Evolutionary conservation across 768 basidiomycete species (phyloP), one percentile per base, ranked within the genome.

Genomic region (Dacryopinax primogenitus): DNA sequence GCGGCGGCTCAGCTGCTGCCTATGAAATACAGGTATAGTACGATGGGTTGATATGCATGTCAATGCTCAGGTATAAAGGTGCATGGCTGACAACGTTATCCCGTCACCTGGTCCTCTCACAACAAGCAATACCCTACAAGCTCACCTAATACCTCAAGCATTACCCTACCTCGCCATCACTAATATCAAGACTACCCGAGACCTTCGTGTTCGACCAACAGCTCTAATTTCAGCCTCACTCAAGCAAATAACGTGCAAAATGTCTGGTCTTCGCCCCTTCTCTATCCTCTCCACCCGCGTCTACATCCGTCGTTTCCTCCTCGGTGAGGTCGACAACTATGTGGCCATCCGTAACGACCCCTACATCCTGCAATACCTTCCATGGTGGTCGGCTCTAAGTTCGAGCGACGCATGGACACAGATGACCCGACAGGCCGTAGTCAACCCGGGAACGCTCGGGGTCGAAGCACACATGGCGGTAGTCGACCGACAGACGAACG

Each of bases 211-310:
- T 4, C 11, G 3, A 58, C 4, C 51, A 58, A 7, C 26, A 26
- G 26, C 13, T 15, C 13, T 58, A 58, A 32, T 30, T 30, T 30
- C 26, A 13, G 4, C 13, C 3, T 28, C 51, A 13, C 30, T 30
- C 4, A 44, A 7, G 23, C 41, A 44, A 44, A 15, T 23, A 6
- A 44, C n/a, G 9, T 26, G 11, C 45, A 58, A 58, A 11, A 58
- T 58, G 51, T 58, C 51, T 32, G 51, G 51, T 30, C 51, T 58
- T 28, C 51, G 51, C 51, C 51, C 51, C 51, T 58, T 58, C 51
- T 58, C 51, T 6, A 58, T 58, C 30, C 51, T 58, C 32, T 58
- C 51, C 4, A 58, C 51, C 4, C 51, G 51, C 21, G 9, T 58
- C 26, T 58, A 58, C 30, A 58, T 58, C 51, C 51, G 51, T 32